A percentile compares a stretch with the other conserved stretches of the same genome.
These are phyloP conservation scores for Phialemoniopsis sp. DNA, from an alignment of 2,329 filamentous ascomycete genomes.

Conservation along the genomic window DNA sequence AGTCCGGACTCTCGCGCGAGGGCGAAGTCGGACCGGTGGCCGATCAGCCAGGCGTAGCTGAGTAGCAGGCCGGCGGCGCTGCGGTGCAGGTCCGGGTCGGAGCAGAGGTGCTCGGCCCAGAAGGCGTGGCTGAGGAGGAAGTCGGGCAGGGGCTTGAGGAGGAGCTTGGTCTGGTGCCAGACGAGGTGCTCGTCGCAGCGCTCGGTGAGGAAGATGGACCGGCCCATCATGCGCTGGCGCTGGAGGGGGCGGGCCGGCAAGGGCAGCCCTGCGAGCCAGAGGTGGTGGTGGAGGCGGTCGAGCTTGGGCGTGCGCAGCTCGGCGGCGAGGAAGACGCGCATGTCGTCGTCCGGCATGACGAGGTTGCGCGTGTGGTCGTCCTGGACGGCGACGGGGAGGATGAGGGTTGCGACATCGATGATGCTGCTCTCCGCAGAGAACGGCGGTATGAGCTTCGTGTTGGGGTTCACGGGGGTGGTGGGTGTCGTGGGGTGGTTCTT, in stretches of 20 bases:
- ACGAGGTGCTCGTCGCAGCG: slow-evolving; percentile 1
- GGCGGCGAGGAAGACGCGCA: slow-evolving; percentile 3
- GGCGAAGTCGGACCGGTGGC: slow-evolving; percentile 1
- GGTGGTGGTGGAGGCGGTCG: slow-evolving; percentile 8
- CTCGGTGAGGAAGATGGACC: slow-evolving; percentile 2
- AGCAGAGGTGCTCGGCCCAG: background rate
- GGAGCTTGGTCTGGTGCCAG: slow-evolving; percentile 1
- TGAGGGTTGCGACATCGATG: no score
- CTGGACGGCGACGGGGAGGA: no score
- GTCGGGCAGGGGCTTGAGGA: slow-evolving; percentile 2
- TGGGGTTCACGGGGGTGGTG: no score
- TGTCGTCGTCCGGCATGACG: background rate
- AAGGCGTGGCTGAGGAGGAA: slow-evolving; percentile 3
- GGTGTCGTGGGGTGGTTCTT: no score
- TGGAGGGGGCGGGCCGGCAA: slow-evolving; percentile 6
- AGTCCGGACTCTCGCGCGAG: slow-evolving; percentile 1
- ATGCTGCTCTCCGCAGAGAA: no score
- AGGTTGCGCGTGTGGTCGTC: no score
- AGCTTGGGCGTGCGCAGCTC: slow-evolving; percentile 11
- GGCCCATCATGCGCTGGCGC: background rate
- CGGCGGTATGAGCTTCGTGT: no score
- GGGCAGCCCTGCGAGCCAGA: slow-evolving; percentile 15
- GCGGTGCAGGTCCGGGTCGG: background rate
- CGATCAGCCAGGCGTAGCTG: slow-evolving; percentile 1
- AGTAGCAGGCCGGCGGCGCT: slow-evolving; percentile 1